These are phyloP conservation scores for Sporisorium graminicola DNA, from an alignment of 1,284 basidiomycete genomes.

Conservation along the genomic window DNA sequence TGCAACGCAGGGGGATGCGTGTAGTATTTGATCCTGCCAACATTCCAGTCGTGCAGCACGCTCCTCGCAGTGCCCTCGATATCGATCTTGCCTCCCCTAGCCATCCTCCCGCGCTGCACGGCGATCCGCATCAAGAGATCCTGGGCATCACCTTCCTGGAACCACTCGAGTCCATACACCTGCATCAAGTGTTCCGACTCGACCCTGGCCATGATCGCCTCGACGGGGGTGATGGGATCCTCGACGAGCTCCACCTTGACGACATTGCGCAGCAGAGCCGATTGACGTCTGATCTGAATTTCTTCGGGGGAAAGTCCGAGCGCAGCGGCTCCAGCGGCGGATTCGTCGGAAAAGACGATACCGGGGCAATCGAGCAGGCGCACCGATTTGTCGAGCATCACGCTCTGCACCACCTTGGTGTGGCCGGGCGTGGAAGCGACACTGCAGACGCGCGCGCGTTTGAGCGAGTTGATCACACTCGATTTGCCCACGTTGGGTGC, in stretches of 20 bases:
- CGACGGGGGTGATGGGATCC: slow-evolving; percentile 81
- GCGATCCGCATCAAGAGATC: slow-evolving; percentile 94
- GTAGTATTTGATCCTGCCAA: slow-evolving; percentile 92
- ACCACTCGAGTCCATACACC: slow-evolving; percentile 58
- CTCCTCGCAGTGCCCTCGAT: slow-evolving; percentile 83
- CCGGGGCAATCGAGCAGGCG: slow-evolving; percentile 95
- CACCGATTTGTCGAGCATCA: slow-evolving; percentile 92
- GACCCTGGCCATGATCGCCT: slow-evolving; percentile 64
- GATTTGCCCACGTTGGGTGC: slow-evolving; percentile 99
- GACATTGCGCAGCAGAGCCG: slow-evolving; percentile 80
- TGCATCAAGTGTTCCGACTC: slow-evolving; percentile 47
- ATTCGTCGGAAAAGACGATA: slow-evolving; percentile 75
- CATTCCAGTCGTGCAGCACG: slow-evolving; percentile 94
- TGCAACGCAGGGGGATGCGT: slow-evolving; percentile 77
- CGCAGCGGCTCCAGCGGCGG: slow-evolving; percentile 71
- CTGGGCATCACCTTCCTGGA: slow-evolving; percentile 74
- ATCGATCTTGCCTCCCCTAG: slow-evolving; percentile 86
- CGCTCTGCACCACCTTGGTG: slow-evolving; percentile 92
- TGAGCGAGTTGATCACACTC: slow-evolving; percentile 92
- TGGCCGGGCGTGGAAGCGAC: slow-evolving; percentile 96
- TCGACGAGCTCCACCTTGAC: slow-evolving; percentile 91
- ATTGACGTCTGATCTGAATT: slow-evolving; percentile 40
- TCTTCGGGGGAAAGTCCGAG: slow-evolving; percentile 73
- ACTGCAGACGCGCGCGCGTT: slow-evolving; percentile 78
- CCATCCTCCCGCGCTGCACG: slow-evolving; percentile 77